Percentiles rank a stretch among this genome's conserved stretches.
Evolutionary conservation across 208 protist genomes (phyloP).

Genomic region (Acanthamoeba rhysodes): DNA sequence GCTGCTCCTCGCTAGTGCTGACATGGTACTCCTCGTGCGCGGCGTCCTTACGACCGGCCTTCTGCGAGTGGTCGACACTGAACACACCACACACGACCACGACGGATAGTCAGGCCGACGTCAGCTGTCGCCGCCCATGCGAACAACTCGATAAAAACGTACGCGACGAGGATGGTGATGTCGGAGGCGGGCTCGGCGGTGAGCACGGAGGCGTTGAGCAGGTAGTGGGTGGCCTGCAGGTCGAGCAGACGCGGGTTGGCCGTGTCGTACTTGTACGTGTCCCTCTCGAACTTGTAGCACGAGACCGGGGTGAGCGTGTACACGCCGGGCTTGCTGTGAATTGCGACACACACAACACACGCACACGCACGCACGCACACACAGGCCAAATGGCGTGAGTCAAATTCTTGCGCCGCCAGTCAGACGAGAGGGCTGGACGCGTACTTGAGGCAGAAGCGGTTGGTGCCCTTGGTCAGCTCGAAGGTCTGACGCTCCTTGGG

Average conservation of each 20-base stretch:
- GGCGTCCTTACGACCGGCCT: not conserved
- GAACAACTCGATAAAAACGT: not conserved
- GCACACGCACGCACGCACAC: not conserved
- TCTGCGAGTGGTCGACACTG: constrained; percentile 12
- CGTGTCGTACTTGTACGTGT: constrained; percentile 70
- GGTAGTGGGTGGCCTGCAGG: constrained; percentile 67
- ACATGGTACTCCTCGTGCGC: constrained; percentile 25
- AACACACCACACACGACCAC: not conserved
- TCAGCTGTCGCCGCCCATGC: not conserved
- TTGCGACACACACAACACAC: not conserved
- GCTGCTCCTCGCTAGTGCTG: not conserved
- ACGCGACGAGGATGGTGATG: constrained; percentile 39
- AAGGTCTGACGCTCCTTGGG: constrained; percentile 42
- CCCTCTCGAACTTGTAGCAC: constrained; percentile 66
- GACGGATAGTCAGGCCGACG: not conserved
- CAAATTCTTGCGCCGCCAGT: not conserved
- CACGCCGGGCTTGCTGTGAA: constrained; percentile 9
- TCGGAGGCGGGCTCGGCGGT: constrained; percentile 3
- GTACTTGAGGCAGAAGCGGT: constrained; percentile 65
- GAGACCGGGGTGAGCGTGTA: constrained; percentile 68
- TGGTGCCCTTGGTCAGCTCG: constrained; percentile 62
- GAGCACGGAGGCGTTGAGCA: constrained; percentile 52
- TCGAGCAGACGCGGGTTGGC: constrained; percentile 61
- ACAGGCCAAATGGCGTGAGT: too few relatives aligned
- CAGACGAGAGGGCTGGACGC: not conserved